phyloP scores from a whole-genome alignment of 371 early-diverging fungal species.

The Globomyces sp. region DNA sequence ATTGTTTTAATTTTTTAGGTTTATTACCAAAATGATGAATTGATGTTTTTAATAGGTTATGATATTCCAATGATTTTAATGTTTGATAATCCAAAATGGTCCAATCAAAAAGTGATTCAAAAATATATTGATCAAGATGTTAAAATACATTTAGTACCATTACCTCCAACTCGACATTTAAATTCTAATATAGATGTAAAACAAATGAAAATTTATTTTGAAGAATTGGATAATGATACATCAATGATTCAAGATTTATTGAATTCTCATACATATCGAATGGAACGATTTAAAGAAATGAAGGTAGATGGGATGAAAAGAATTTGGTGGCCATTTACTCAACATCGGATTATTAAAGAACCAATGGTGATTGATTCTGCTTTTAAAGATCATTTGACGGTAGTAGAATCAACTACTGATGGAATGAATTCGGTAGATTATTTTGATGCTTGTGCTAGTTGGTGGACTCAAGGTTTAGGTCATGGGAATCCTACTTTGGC shows the following conservation, averaged over 20 bases:
- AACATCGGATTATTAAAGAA: slow-evolving; percentile 63
- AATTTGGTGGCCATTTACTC: slow-evolving; percentile 88
- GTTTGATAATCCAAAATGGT: slow-evolving; percentile 53
- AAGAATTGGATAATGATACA: background rate
- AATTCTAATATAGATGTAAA: slow-evolving; percentile 3
- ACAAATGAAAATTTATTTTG: slow-evolving; percentile 3
- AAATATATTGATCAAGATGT: slow-evolving; percentile 30
- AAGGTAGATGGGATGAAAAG: slow-evolving; percentile 45
- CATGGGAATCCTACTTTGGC: slow-evolving; percentile 69
- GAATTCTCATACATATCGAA: slow-evolving; percentile 47
- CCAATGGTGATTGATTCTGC: slow-evolving; percentile 80
- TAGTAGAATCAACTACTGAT: background rate
- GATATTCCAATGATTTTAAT: slow-evolving; percentile 67
- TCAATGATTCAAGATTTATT: slow-evolving; percentile 50
- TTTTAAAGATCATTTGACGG: slow-evolving; percentile 59
- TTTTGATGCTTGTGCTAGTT: slow-evolving; percentile 72
- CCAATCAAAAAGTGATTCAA: slow-evolving; percentile 59
- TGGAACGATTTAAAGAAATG: slow-evolving; percentile 62
- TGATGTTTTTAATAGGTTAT: slow-evolving; percentile 60
- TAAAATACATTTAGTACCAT: slow-evolving; percentile 16
- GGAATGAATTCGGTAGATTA: background rate
- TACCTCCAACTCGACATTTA: slow-evolving; percentile 15
- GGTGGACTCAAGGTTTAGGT: slow-evolving; percentile 86
- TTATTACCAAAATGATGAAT: too few relatives aligned
- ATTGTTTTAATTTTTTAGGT: too few relatives aligned